Percentiles rank a stretch among this genome's conserved stretches.
Conservation (phyloP, 352 stramenopile species). For the Phytophthora aleatoria region DNA sequence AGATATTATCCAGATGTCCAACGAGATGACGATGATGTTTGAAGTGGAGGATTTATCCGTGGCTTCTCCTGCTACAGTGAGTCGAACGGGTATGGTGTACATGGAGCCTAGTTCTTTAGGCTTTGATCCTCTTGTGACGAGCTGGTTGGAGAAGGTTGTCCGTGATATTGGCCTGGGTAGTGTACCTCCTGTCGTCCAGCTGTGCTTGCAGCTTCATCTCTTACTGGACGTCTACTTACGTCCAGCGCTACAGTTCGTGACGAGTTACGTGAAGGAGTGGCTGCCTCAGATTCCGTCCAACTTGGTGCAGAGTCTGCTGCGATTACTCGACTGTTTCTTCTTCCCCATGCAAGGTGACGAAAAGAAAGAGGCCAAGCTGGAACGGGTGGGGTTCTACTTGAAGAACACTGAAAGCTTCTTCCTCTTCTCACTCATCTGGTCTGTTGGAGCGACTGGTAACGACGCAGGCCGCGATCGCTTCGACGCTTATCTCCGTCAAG, state of each 20-base stretch:
- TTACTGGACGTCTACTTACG: slow-evolving; percentile 91
- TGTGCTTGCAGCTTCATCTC: slow-evolving; percentile 55
- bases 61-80: slow-evolving; percentile 93
- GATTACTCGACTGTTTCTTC: slow-evolving; percentile 93
- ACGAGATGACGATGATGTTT: slow-evolving; percentile 98
- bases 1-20: slow-evolving; percentile 95
- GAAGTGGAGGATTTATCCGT: slow-evolving; percentile 95
- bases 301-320: slow-evolving; percentile 89
- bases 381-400: slow-evolving; percentile 70
- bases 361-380: slow-evolving; percentile 82
- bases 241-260: slow-evolving; percentile 81
- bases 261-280: slow-evolving; percentile 90
- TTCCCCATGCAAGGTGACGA: slow-evolving; percentile 81
- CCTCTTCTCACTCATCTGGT: slow-evolving; percentile 94
- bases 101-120: slow-evolving; percentile 94
- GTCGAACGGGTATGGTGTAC: slow-evolving; percentile 95
- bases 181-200: slow-evolving; percentile 48
- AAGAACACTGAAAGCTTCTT: slow-evolving; percentile 91
- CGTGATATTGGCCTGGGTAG: slow-evolving; percentile 63
- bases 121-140: slow-evolving; percentile 89
- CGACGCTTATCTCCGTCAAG: slow-evolving; percentile 84
- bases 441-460: slow-evolving; percentile 90
- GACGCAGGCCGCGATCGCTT: slow-evolving; percentile 83
- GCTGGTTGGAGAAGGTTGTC: slow-evolving; percentile 84
- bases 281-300: slow-evolving; percentile 93